Percentiles rank a stretch among this genome's conserved stretches.
phyloP scores from a whole-genome alignment of 2,329 filamentous ascomycete species.

The Pyricularia grisea region DNA sequence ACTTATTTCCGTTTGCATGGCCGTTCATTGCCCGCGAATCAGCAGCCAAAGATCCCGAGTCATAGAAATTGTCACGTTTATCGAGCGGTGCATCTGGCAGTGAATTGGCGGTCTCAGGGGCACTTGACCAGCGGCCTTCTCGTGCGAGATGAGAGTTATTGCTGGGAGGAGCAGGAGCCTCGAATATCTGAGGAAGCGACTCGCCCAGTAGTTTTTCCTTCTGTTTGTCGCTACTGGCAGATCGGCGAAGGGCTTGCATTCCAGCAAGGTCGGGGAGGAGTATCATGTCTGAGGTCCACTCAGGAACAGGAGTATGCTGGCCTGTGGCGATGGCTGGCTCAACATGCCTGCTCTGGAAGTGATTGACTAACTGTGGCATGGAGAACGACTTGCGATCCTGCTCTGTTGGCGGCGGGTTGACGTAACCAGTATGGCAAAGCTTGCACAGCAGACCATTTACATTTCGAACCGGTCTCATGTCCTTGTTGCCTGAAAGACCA shows the following conservation, averaged over 20 bases:
- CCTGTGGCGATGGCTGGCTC: slow-evolving; percentile 16
- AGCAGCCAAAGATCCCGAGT: neutral
- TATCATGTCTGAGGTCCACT: slow-evolving; percentile 40
- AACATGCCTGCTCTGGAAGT: slow-evolving; percentile 40
- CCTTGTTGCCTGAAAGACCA: slow-evolving; percentile 43
- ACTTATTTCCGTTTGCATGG: neutral
- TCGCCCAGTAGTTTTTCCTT: slow-evolving; percentile 25
- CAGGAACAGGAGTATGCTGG: slow-evolving; percentile 15
- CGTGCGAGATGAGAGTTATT: neutral
- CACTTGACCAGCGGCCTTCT: neutral
- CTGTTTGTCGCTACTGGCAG: slow-evolving; percentile 20
- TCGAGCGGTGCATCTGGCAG: slow-evolving; percentile 4
- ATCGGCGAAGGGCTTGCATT: slow-evolving; percentile 18
- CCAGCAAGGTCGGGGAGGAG: slow-evolving; percentile 24
- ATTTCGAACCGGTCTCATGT: slow-evolving; percentile 46
- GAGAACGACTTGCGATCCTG: slow-evolving; percentile 35
- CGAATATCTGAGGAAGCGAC: slow-evolving; percentile 26
- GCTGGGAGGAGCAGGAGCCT: slow-evolving; percentile 6
- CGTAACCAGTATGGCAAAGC: slow-evolving; percentile 34
- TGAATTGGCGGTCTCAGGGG: neutral
- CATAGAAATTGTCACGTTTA: slow-evolving; percentile 5
- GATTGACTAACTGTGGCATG: slow-evolving; percentile 50
- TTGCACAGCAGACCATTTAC: slow-evolving; percentile 46
- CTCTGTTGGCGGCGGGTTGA: slow-evolving; percentile 14
- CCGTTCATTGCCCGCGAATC: neutral